Evolutionary conservation across 2,329 filamentous ascomycete genomes (phyloP).

Genomic region (Colletotrichum coccodes): DNA sequence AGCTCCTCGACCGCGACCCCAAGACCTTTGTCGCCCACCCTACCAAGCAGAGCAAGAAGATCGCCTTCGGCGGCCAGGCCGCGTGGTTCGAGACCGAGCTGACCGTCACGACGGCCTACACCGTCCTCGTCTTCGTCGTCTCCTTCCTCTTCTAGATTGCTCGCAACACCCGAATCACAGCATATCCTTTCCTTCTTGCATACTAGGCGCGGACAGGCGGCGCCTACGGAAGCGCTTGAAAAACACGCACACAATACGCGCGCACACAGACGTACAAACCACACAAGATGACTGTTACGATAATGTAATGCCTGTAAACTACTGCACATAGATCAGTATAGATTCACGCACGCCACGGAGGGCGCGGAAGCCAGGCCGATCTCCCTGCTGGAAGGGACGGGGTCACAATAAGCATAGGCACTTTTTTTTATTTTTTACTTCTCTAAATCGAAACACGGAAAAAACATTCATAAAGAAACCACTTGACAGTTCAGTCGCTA

Average conservation of each 20-base stretch:
- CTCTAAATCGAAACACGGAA: too few relatives aligned
- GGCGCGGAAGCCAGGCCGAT: not conserved
- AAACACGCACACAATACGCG: not conserved
- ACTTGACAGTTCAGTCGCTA: not conserved
- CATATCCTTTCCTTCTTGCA: not conserved
- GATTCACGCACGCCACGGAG: slow-evolving; percentile 15
- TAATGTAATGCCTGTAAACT: slow-evolving; percentile 32
- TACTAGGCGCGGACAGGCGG: slow-evolving; percentile 17
- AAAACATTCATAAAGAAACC: not conserved
- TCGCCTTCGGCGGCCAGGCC: slow-evolving; percentile 62
- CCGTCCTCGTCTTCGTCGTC: slow-evolving; percentile 58
- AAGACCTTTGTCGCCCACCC: slow-evolving; percentile 66
- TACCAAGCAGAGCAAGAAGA: slow-evolving; percentile 61
- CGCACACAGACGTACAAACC: slow-evolving; percentile 17
- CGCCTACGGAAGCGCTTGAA: slow-evolving; percentile 8
- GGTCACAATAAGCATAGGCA: too few relatives aligned
- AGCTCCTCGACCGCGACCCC: slow-evolving; percentile 64
- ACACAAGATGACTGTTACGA: slow-evolving; percentile 33
- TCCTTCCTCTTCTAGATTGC: slow-evolving; percentile 47
- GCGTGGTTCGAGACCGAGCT: slow-evolving; percentile 68
- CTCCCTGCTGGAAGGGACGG: slow-evolving; percentile 22
- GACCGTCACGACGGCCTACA: slow-evolving; percentile 60
- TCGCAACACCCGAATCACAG: not conserved
- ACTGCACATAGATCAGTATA: slow-evolving; percentile 33
- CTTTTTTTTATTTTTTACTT: too few relatives aligned